These are phyloP conservation scores for Moesziomyces sp. DNA, from an alignment of 1,284 basidiomycete genomes.

Conservation along the genomic window DNA sequence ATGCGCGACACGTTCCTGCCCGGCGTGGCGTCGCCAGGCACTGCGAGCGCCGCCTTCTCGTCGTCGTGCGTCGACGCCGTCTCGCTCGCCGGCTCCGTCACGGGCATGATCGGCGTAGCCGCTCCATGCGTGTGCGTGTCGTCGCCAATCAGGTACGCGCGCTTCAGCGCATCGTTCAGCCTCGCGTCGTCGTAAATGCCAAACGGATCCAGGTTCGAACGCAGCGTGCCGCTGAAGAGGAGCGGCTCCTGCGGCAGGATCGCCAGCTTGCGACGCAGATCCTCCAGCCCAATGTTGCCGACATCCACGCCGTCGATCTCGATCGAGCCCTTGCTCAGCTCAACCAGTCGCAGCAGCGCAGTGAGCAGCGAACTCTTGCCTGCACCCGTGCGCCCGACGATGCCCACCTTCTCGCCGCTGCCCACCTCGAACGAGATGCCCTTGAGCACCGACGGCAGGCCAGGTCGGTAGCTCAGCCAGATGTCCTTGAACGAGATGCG, in stretches of 20 bases:
- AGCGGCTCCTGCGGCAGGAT: constrained; percentile 66
- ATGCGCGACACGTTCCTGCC: constrained; percentile 49
- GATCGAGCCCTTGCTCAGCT: constrained; percentile 75
- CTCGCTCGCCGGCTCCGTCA: constrained; percentile 20
- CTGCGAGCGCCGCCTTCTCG: constrained; percentile 27
- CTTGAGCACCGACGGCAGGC: constrained; percentile 70
- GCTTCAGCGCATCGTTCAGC: constrained; percentile 66
- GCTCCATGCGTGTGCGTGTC: constrained; percentile 46
- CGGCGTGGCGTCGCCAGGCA: constrained; percentile 26
- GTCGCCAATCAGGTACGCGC: constrained; percentile 63
- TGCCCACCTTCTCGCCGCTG: constrained; percentile 72
- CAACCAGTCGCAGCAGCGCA: constrained; percentile 78
- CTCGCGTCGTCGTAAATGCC: constrained; percentile 66
- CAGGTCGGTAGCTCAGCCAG: constrained; percentile 71
- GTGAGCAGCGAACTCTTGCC: constrained; percentile 81
- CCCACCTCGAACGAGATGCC: constrained; percentile 69
- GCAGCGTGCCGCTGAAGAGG: constrained; percentile 68
- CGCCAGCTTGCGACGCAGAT: constrained; percentile 61
- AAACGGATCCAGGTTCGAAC: constrained; percentile 68
- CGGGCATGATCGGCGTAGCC: constrained; percentile 26
- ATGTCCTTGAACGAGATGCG: constrained; percentile 63
- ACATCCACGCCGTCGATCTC: constrained; percentile 77
- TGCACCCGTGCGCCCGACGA: constrained; percentile 71
- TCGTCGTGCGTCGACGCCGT: constrained; percentile 22
- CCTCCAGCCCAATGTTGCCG: constrained; percentile 70